A percentile compares a stretch with the other conserved stretches of the same genome.
phyloP scores from a whole-genome alignment of 257 asterid species.

The Solanum tarijense region DNA sequence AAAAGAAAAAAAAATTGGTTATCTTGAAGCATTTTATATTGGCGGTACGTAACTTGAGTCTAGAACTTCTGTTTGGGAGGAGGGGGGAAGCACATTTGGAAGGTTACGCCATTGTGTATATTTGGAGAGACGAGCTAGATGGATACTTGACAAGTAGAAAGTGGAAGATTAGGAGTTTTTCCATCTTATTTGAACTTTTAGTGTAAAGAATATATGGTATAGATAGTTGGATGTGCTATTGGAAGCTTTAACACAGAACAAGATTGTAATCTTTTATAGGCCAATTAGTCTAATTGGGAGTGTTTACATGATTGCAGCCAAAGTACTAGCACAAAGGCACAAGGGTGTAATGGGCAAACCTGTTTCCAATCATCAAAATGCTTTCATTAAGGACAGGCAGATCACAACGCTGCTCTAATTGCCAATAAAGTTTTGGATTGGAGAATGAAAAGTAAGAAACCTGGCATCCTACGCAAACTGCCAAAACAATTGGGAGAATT shows the following conservation, averaged over 20 bases:
- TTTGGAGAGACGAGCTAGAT: not conserved
- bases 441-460: not conserved
- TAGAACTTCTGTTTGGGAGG: not conserved
- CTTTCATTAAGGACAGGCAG: not conserved
- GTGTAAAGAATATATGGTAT: not conserved
- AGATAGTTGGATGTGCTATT: not conserved
- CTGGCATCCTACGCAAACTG: not conserved
- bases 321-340: not conserved
- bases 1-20: not conserved
- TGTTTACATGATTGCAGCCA: not conserved
- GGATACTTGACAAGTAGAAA: not conserved
- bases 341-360: not conserved
- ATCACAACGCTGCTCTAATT: not conserved
- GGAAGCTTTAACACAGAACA: not conserved
- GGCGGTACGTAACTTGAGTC: not conserved
- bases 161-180: not conserved
- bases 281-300: not conserved
- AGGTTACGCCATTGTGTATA: not conserved
- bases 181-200: not conserved
- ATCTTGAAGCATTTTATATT: not conserved
- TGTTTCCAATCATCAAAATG: not conserved
- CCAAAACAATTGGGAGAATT: not conserved
- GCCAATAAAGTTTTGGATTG: not conserved
- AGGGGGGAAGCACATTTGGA: not conserved
- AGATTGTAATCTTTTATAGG: not conserved